phyloP scores from a whole-genome alignment of 2,329 filamentous ascomycete species.

The Trichoderma aggressivum region DNA sequence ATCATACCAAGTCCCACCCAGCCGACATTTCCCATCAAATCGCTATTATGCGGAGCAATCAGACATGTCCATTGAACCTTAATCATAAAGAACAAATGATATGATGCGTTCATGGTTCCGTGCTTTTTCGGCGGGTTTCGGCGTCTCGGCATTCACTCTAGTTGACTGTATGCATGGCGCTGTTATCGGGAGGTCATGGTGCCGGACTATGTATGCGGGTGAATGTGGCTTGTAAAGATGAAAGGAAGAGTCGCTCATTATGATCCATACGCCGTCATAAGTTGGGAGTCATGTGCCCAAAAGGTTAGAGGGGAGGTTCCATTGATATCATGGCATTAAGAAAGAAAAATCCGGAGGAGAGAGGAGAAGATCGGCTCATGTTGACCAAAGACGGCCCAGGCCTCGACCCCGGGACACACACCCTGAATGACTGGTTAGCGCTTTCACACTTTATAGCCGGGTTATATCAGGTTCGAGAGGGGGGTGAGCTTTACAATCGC shows the following conservation, averaged over 20 bases:
- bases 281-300: neutral
- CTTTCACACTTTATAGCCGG: neutral
- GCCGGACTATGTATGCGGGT: neutral
- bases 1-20: neutral
- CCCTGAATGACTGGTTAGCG: slow-evolving; percentile 28
- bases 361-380: neutral
- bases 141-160: slow-evolving; percentile 8
- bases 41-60: neutral
- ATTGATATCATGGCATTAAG: neutral
- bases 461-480: neutral
- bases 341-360: neutral
- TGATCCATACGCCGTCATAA: slow-evolving; percentile 12
- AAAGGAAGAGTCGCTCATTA: neutral
- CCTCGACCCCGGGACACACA: slow-evolving; percentile 35
- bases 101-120: neutral
- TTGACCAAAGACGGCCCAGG: slow-evolving; percentile 17
- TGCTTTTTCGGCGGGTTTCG: slow-evolving; percentile 6
- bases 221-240: neutral
- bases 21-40: neutral
- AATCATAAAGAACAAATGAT: neutral
- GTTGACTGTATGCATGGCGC: neutral
- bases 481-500: slow-evolving; percentile 4
- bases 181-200: neutral
- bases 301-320: neutral
- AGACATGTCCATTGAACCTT: neutral